A percentile compares a stretch with the other conserved stretches of the same genome.
phyloP scores from a whole-genome alignment of 2,329 filamentous ascomycete species.

The Coniella vitis region DNA sequence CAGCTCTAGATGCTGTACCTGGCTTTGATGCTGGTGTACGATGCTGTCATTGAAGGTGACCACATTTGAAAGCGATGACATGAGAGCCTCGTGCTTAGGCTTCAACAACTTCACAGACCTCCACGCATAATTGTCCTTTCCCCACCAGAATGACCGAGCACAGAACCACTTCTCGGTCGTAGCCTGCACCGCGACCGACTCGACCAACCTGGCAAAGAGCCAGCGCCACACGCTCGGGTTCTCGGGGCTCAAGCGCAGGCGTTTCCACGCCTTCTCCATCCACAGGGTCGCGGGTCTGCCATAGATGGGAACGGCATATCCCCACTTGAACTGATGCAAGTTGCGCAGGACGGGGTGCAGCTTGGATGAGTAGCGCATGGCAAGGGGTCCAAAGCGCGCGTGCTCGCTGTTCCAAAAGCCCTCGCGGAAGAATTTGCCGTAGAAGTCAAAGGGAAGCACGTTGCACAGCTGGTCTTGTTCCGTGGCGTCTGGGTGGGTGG shows the following conservation, averaged over 20 bases:
- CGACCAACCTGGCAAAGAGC: background rate
- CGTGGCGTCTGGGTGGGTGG: background rate
- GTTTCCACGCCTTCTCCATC: background rate
- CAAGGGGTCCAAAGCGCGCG: background rate
- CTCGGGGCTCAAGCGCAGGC: background rate
- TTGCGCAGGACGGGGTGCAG: background rate
- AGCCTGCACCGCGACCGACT: background rate
- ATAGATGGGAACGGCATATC: background rate
- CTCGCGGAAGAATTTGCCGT: slow-evolving; percentile 3
- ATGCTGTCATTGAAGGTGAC: too few relatives aligned
- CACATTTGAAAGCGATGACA: too few relatives aligned
- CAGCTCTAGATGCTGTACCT: too few relatives aligned
- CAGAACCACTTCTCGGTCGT: too few relatives aligned
- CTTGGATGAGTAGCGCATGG: slow-evolving; percentile 2
- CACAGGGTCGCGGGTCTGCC: slow-evolving; percentile 1
- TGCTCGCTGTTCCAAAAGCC: slow-evolving; percentile 8
- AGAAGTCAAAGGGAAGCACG: background rate
- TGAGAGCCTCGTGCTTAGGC: too few relatives aligned
- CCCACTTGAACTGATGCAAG: background rate
- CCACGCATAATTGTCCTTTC: too few relatives aligned
- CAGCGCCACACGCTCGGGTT: slow-evolving; percentile 6
- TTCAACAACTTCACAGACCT: too few relatives aligned
- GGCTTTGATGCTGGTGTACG: too few relatives aligned
- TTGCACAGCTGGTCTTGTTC: background rate
- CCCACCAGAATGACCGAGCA: too few relatives aligned